Evolutionary conservation across 1,139 yeast species (phyloP), one percentile per base, ranked within the genome.

Genomic region (Trichomonascaceae sp.): DNA sequence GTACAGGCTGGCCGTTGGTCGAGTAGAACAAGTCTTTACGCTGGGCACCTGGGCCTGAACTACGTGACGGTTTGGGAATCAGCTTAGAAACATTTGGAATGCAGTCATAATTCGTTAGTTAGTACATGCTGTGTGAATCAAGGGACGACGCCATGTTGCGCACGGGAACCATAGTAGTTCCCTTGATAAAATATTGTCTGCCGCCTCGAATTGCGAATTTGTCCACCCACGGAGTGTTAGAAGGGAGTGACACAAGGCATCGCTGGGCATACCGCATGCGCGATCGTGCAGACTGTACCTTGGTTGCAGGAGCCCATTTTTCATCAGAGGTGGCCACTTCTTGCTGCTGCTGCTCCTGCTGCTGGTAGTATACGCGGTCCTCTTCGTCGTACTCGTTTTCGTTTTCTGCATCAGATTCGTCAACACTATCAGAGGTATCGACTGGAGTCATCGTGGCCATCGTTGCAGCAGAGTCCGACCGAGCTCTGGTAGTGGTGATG

Each of bases 1-100:
- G n/a, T n/a, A n/a, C n/a, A n/a, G n/a, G n/a, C n/a, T n/a, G n/a
- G n/a, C n/a, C n/a, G 23, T 20, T 31, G 37, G 31, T 39, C 36
- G 48, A 39, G 48, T 36, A 44, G 48, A 50, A 33, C 23, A 26
- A 43, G 38, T 44, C 40, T 51, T 56, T 44, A 45, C 49, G 50
- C 57, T 54, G 58, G 58, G 58, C 58, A 43, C 58, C 58, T 50
- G 47, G 42, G 51, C 40, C 47, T 41, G 58, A 25, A 14, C 25
- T 23, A 37, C 16, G 22, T 50, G 58, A 51, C 28, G 48, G 40
- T 44, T 47, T 54, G 58, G 58, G 57, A 54, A 54, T 54, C 58
- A 54, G 57, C 51, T 41, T 41, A 51, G 46, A 14, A 16, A 27
- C 9, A 9, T 11, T 11, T 14, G 18, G n/a, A 27, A 27, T 5